A percentile compares a stretch with the other conserved stretches of the same genome.
phyloP scores from a whole-genome alignment of 805 yeast species.

The Zygosaccharomyces rouxii region DNA sequence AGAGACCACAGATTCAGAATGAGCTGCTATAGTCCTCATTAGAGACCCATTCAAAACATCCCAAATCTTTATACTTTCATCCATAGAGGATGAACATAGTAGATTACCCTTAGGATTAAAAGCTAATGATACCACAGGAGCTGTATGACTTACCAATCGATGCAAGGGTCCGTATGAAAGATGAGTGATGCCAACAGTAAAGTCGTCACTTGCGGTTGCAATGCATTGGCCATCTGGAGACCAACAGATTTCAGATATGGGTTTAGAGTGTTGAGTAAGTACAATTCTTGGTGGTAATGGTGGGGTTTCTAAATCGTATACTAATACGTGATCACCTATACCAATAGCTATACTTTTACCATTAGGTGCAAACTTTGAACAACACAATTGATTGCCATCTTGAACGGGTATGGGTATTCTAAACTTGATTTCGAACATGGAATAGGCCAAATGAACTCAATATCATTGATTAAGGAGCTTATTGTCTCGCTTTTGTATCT shows the following conservation, averaged over 20 bases:
- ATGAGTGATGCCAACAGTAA: conserved; percentile 72
- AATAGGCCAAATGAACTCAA: conserved; percentile 1
- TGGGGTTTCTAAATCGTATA: conserved; percentile 49
- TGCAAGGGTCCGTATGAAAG: conserved; percentile 42
- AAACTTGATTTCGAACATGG: conserved; percentile 9
- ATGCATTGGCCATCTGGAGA: conserved; percentile 67
- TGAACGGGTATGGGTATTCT: conserved; percentile 5
- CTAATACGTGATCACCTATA: conserved; percentile 53
- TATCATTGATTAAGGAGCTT: not conserved
- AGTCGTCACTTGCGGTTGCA: conserved; percentile 86
- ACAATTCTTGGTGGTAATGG: conserved; percentile 20
- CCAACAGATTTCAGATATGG: conserved; percentile 74
- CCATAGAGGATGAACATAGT: conserved; percentile 77
- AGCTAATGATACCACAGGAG: conserved; percentile 67
- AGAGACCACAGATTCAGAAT: conserved; percentile 81
- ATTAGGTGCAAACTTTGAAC: conserved; percentile 58
- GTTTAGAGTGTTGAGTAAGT: conserved; percentile 43
- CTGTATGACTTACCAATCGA: conserved; percentile 71
- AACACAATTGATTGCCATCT: conserved; percentile 32
- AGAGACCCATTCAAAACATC: conserved; percentile 63
- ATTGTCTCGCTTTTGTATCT: not conserved
- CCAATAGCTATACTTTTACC: conserved; percentile 55
- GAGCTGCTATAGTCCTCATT: conserved; percentile 81
- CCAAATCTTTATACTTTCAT: conserved; percentile 90
- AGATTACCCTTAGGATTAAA: conserved; percentile 75